phyloP scores from a whole-genome alignment of 495 filamentous ascomycete species.

The Lophiotrema nucula region DNA sequence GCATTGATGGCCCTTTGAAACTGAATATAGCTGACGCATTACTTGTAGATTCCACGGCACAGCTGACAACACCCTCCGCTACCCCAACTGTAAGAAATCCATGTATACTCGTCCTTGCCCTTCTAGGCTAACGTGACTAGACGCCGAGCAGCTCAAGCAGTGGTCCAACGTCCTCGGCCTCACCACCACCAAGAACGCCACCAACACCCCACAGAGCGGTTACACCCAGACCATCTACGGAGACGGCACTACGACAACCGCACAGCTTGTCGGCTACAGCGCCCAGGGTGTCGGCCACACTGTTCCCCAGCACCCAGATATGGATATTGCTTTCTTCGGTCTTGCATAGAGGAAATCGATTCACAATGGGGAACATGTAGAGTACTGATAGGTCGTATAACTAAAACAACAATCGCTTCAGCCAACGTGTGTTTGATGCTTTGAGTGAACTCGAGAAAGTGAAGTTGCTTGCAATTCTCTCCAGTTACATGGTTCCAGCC shows the following conservation, averaged over 20 bases:
- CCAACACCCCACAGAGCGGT: conserved; percentile 31
- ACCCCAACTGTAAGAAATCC: conserved; percentile 46
- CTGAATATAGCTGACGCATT: not conserved
- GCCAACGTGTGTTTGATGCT: no score
- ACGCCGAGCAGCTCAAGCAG: conserved; percentile 49
- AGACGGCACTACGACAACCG: conserved; percentile 39
- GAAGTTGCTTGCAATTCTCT: no score
- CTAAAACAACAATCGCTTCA: no score
- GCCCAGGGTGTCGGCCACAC: conserved; percentile 51
- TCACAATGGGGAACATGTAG: no score
- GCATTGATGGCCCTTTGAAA: no score
- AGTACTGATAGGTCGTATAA: no score
- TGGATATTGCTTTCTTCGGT: conserved; percentile 22
- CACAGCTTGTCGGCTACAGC: conserved; percentile 39
- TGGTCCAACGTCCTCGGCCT: conserved; percentile 54
- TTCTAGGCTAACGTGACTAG: conserved; percentile 34
- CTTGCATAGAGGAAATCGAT: no score
- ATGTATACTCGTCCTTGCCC: no score
- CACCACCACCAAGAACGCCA: conserved; percentile 4
- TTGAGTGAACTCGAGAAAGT: no score
- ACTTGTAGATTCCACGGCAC: conserved; percentile 47
- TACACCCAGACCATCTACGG: conserved; percentile 54
- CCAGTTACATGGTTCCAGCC: no score
- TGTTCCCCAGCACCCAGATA: conserved; percentile 33
- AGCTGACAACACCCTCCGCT: conserved; percentile 50